Evolutionary conservation across 805 yeast species (phyloP).

Genomic region (Zygosaccharomyces bailii): DNA sequence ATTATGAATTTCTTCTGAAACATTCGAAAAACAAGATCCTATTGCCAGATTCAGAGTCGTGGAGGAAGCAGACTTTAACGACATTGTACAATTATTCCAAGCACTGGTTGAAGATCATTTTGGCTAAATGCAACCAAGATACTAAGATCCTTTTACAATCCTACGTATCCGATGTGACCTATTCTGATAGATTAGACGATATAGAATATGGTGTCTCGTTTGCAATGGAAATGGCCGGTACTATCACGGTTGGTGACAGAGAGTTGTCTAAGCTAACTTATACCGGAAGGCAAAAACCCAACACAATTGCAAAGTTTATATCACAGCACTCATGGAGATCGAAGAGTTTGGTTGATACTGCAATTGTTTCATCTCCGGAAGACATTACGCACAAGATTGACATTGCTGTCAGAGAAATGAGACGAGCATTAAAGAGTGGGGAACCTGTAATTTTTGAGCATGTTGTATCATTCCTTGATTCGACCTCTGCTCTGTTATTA

Average conservation of each 20-base stretch:
- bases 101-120: conserved; percentile 60
- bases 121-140: conserved; percentile 63
- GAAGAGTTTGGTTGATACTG: conserved; percentile 36
- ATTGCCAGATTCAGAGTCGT: conserved; percentile 65
- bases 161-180: conserved; percentile 55
- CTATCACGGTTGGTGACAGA: conserved; percentile 60
- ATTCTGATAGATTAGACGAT: conserved; percentile 37
- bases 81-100: conserved; percentile 56
- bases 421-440: conserved; percentile 18
- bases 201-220: conserved; percentile 82
- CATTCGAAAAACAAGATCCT: conserved; percentile 38
- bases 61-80: conserved; percentile 68
- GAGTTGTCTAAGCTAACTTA: conserved; percentile 53
- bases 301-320: conserved; percentile 68
- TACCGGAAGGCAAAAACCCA: conserved; percentile 39
- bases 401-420: conserved; percentile 21
- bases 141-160: conserved; percentile 74
- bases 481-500: conserved; percentile 42
- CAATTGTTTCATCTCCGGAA: conserved; percentile 30
- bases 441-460: conserved; percentile 31
- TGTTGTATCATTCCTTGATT: conserved; percentile 44
- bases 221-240: conserved; percentile 85
- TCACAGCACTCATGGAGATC: conserved; percentile 75
- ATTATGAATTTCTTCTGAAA: conserved; percentile 54
- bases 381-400: conserved; percentile 27